phyloP scores from a whole-genome alignment of 495 filamentous ascomycete species.

The Neurospora sublineolata region DNA sequence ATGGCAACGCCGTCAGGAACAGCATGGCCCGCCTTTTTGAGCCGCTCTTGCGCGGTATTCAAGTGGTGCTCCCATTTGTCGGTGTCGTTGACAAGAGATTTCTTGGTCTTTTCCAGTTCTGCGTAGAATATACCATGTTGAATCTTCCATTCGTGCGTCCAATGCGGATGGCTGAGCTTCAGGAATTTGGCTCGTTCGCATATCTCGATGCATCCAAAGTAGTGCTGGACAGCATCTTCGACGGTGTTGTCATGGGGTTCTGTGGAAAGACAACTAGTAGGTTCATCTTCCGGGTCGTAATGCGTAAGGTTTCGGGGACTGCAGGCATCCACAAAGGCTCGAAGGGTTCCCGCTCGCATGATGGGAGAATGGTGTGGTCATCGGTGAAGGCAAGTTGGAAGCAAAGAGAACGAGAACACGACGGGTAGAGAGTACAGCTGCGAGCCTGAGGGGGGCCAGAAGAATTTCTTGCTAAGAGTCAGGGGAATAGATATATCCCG shows the following conservation, averaged over 20 bases:
- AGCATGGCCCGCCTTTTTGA: neutral
- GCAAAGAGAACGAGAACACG: neutral
- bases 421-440: neutral
- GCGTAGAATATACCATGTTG: neutral
- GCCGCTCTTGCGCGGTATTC: neutral
- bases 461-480: neutral
- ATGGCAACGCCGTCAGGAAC: neutral
- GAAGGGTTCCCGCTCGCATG: neutral
- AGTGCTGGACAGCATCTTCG: slow-evolving; percentile 21
- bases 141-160: slow-evolving; percentile 7
- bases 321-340: neutral
- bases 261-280: slow-evolving; percentile 3
- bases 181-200: slow-evolving; percentile 13
- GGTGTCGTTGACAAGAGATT: neutral
- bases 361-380: neutral
- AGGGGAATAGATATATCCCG: neutral
- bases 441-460: neutral
- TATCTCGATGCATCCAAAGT: slow-evolving; percentile 23
- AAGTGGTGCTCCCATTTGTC: neutral
- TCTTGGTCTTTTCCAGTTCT: neutral
- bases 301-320: neutral
- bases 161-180: slow-evolving; percentile 1
- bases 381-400: neutral
- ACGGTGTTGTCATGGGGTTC: slow-evolving; percentile 6
- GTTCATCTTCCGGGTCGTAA: neutral